Base-by-base conservation (phyloP, 805 yeast genomes). In the Zygotorulaspora chibaensis region DNA sequence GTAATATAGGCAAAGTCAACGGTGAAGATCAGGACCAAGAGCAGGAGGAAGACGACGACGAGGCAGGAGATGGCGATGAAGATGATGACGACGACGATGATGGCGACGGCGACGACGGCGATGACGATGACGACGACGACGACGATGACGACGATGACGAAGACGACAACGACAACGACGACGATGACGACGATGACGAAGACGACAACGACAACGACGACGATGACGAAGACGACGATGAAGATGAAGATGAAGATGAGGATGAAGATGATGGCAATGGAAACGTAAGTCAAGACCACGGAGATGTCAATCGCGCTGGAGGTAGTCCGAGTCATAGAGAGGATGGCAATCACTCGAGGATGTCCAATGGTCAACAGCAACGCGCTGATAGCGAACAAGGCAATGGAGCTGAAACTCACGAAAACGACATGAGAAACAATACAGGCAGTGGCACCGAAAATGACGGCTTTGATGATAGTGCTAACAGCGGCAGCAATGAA, bases 401-500 rank as follows among this genome's bases (percentile, higher is more conserved):
- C 7, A 20, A 20, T 20, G 50, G 47, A 11, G 54, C 47, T 9
- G 55, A 48, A 17, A 51, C 48, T 13, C 54, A 51, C 1, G 54
- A 55, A 8, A 51, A 47, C 16, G 46, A 43, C 11, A 51, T 46
- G 11, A 37, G 56, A 56, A 10, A 47, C 8, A 29, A 15, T 29
- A n/a, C 34, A 8, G 15, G 16, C 15, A n/a, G 15, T 6, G 34
- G 34, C 6, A 8, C 16, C 8, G 16, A 34, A n/a, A 17, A 17
- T 17, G 37, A 34, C 4, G 18, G 18, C 16, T 10, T 50, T 8
- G 54, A 53, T 12, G 54, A 53, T 10, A 47, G 42, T 20, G 47
- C 55, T n/a, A 58, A 54, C 8, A 65, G 62, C n/a, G 57, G 51
- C 16, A 63, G 58, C 10, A 65, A 65, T 12, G 71, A 70, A 33